Conservation (phyloP, 768 basidiomycete genomes). For the Phlebiopsis flavidoalba region DNA sequence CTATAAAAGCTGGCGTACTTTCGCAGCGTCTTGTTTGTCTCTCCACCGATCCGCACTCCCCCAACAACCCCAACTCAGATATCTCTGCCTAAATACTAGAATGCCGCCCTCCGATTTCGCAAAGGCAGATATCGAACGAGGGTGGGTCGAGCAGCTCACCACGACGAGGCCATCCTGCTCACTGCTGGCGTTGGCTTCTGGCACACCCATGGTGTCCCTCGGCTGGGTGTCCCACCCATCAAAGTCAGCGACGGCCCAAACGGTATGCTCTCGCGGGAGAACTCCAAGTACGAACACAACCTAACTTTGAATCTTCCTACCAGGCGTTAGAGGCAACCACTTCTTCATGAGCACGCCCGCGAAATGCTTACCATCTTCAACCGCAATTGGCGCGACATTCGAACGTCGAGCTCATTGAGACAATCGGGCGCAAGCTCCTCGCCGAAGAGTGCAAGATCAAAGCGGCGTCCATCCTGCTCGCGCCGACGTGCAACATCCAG, state of each 20-base stretch:
- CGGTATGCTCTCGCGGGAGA: slow-evolving; percentile 33
- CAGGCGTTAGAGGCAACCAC: slow-evolving; percentile 61
- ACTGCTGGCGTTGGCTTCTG: slow-evolving; percentile 75
- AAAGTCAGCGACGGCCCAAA: slow-evolving; percentile 84
- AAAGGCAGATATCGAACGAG: slow-evolving; percentile 52
- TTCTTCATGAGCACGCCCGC: slow-evolving; percentile 82
- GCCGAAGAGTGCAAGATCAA: slow-evolving; percentile 69
- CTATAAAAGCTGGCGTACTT: background rate
- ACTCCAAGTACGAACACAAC: background rate
- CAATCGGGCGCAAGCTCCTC: slow-evolving; percentile 58
- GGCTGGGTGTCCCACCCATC: slow-evolving; percentile 66
- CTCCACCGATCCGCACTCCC: background rate
- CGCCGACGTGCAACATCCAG: slow-evolving; percentile 83
- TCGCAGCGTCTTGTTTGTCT: background rate
- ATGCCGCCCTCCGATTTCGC: slow-evolving; percentile 74
- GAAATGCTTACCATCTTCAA: slow-evolving; percentile 73
- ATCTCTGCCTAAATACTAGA: background rate
- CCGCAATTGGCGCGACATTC: slow-evolving; percentile 73
- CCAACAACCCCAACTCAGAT: background rate
- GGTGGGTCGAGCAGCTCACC: slow-evolving; percentile 61
- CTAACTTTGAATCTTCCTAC: background rate
- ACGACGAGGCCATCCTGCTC: slow-evolving; percentile 69
- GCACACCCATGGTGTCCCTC: slow-evolving; percentile 62
- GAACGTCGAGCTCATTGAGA: slow-evolving; percentile 59
- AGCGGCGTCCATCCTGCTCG: slow-evolving; percentile 65